Percentiles rank a stretch among this genome's conserved stretches.
Evolutionary conservation across 1,284 basidiomycete species (phyloP).

Genomic region (Apiotrichum porosum): DNA sequence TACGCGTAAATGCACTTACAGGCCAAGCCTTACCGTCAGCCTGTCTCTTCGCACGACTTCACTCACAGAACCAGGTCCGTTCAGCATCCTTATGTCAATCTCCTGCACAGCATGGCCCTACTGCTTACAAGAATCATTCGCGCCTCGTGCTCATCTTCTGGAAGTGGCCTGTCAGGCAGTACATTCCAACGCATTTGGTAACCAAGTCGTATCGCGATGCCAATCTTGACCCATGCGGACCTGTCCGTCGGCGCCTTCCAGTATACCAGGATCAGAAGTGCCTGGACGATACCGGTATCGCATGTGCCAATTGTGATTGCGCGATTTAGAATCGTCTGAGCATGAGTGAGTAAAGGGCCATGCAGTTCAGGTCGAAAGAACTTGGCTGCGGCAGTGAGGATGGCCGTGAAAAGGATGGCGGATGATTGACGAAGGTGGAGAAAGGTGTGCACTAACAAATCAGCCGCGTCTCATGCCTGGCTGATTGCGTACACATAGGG

Average conservation of each 20-base stretch:
- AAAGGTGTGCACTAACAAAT: conserved; percentile 8
- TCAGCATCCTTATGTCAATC: no score
- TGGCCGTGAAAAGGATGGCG: conserved; percentile 48
- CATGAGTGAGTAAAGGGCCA: conserved; percentile 5
- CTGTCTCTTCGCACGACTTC: no score
- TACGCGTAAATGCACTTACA: no score
- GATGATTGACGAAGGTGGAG: conserved; percentile 5
- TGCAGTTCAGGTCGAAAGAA: conserved; percentile 58
- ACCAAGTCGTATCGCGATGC: conserved; percentile 16
- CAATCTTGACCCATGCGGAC: conserved; percentile 23
- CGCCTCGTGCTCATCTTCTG: no score
- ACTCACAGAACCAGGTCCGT: no score
- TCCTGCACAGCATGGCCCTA: no score
- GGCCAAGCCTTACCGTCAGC: no score
- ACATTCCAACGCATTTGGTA: no score
- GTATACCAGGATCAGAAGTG: conserved; percentile 15
- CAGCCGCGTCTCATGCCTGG: not conserved
- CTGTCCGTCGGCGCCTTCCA: conserved; percentile 20
- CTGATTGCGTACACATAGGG: conserved; percentile 9
- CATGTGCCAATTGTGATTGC: conserved; percentile 3
- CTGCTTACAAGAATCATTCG: no score
- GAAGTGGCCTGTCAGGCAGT: no score
- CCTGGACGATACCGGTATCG: conserved; percentile 12
- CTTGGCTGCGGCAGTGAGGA: conserved; percentile 69
- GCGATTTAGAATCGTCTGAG: conserved; percentile 6